These are phyloP conservation scores for Udeniomyces megalosporus DNA, from an alignment of 768 basidiomycete genomes.

Conservation along the genomic window DNA sequence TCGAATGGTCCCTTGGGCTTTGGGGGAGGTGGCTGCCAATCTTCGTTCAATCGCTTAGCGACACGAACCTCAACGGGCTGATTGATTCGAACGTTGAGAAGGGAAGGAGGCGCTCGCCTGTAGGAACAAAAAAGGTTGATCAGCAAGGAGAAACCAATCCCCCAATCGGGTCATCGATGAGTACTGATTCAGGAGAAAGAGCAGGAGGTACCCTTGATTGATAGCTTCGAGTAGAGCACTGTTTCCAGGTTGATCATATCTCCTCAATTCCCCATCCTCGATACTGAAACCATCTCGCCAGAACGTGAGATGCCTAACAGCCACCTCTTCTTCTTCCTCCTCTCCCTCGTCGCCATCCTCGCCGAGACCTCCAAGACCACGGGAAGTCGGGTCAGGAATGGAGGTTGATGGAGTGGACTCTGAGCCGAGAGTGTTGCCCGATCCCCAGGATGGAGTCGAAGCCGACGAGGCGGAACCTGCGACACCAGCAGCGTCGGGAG, in stretches of 20 bases:
- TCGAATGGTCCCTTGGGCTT: conserved; percentile 40
- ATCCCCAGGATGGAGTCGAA: conserved; percentile 40
- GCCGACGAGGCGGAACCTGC: background rate
- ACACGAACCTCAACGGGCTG: conserved; percentile 78
- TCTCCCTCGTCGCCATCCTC: conserved; percentile 26
- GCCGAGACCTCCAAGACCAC: conserved; percentile 18
- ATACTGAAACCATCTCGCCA: conserved; percentile 89
- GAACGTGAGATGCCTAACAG: conserved; percentile 62
- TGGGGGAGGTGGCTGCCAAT: conserved; percentile 47
- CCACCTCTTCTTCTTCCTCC: conserved; percentile 39
- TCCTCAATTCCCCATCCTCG: conserved; percentile 70
- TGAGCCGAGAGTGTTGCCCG: conserved; percentile 71
- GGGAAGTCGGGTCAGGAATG: conserved; percentile 54
- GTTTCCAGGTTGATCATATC: conserved; percentile 64
- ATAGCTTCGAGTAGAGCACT: conserved; percentile 55
- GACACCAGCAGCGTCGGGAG: conserved; percentile 1
- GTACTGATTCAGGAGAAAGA: background rate
- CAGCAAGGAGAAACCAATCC: background rate
- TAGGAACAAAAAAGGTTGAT: background rate
- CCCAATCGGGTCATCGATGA: background rate
- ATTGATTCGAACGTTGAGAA: conserved; percentile 54
- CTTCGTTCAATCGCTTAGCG: conserved; percentile 48
- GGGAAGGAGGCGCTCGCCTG: conserved; percentile 60
- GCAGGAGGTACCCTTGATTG: conserved; percentile 49
- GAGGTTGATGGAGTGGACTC: conserved; percentile 69